Base-by-base conservation (phyloP, 768 basidiomycete species). In the Coprinellus aureogranulatus region DNA sequence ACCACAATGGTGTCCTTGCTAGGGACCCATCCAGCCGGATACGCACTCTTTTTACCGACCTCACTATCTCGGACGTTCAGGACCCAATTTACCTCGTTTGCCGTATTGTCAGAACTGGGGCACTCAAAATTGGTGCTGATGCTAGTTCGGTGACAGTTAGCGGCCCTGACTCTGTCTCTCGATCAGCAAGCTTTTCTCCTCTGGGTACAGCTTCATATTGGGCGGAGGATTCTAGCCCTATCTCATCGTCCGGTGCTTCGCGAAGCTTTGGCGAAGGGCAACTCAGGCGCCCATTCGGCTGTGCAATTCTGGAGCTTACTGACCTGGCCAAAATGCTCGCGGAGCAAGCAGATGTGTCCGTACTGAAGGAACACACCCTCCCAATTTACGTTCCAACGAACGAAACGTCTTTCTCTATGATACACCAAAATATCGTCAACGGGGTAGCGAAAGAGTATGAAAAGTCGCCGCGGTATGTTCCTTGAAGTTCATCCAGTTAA, bases 351-450 rank as follows among this genome's bases (percentile, higher is more conserved):
- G 88, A 91, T 59, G 78, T 86, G 1, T 82, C 85, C 4, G 72
- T 84, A 1, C 79, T 86, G 20, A 80, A 81, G 56, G 95, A 98
- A 69, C 81, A 91, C 65, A 81, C 83, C 0, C 92, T 98, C 87
- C 89, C 90, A 1, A 97, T 98, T 53, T 95, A 83, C 64, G 80
- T 87, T 1, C 90, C 96, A 0, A 79, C 80, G 4, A 89, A 89
- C 64, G 96, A 98, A 67, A 81, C 85, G 5, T 79, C 86, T 25
- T 97, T 97, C 68, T 92, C 94, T 2, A 96, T 89, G 78, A 81
- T 98, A 39, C 96, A 98, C 72, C 94, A 98, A 71, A 93, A 94
- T 66, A 91, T 98, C 67, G 92, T 98, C 62, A 85, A 83, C 27
- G 82, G 82, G 58, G 89, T 90, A 57, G 72, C 71, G 26, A 88